Evolutionary conservation across 2,329 filamentous ascomycete genomes (phyloP).

Genomic region (Xylaria sp.): DNA sequence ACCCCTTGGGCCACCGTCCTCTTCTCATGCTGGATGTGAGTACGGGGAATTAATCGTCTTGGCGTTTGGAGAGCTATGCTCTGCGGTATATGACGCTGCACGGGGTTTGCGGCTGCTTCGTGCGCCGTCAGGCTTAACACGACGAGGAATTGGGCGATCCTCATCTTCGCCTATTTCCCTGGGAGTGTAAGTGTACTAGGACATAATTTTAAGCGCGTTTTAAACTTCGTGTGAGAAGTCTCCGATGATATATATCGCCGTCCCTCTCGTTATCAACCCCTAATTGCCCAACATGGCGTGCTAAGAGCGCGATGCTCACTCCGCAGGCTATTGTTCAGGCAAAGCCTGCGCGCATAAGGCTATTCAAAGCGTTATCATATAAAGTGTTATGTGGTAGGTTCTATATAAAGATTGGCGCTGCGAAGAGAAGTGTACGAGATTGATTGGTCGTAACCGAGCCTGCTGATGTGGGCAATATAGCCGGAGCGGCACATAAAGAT

Average conservation of each 20-base stretch:
- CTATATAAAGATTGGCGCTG: neutral
- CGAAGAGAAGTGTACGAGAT: neutral
- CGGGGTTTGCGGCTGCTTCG: constrained; percentile 29
- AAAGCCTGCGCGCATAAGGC: constrained; percentile 28
- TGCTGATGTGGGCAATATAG: constrained; percentile 26
- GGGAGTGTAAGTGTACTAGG: neutral
- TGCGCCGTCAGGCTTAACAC: constrained; percentile 24
- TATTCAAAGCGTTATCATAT: constrained; percentile 22
- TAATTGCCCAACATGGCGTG: constrained; percentile 20
- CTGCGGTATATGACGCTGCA: constrained; percentile 12
- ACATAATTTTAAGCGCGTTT: neutral
- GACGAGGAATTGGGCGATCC: constrained; percentile 24
- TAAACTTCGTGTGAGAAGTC: constrained; percentile 1
- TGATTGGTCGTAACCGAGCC: constrained; percentile 15
- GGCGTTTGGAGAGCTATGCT: neutral
- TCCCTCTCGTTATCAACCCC: constrained; percentile 7
- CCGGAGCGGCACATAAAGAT: constrained; percentile 17
- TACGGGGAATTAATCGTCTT: constrained; percentile 33
- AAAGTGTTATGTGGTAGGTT: constrained; percentile 13
- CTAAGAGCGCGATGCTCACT: constrained; percentile 13
- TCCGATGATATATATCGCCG: constrained; percentile 4
- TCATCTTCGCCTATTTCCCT: constrained; percentile 28
- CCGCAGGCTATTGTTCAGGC: constrained; percentile 27
- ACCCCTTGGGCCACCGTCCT: constrained; percentile 29
- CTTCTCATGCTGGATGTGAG: constrained; percentile 36